Evolutionary conservation across 129 eudicot genomes (phyloP).

Genomic region (Dittrichia graveolens): DNA sequence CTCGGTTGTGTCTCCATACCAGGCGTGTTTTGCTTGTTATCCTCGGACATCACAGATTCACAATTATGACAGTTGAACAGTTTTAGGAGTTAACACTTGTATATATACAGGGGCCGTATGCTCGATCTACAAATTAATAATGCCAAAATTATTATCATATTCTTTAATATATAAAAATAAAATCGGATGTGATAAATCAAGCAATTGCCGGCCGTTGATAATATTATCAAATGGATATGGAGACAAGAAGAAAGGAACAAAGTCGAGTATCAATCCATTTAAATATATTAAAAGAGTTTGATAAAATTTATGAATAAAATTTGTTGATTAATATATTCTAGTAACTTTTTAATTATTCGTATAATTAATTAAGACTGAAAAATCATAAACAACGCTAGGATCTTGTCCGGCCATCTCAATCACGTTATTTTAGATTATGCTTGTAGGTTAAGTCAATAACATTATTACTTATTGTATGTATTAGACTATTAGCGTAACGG

Average conservation of each 20-base stretch:
- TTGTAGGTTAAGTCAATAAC: too few relatives aligned
- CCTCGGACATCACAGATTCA: conserved; percentile 27
- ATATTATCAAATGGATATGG: not conserved
- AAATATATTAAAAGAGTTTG: not conserved
- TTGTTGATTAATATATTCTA: not conserved
- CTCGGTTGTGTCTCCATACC: not conserved
- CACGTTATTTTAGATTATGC: too few relatives aligned
- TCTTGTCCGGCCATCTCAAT: too few relatives aligned
- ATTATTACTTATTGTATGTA: too few relatives aligned
- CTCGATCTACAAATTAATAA: not conserved
- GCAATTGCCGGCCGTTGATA: conserved; percentile 23
- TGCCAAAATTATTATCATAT: not conserved
- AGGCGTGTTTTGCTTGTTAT: conserved; percentile 26
- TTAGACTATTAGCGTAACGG: too few relatives aligned
- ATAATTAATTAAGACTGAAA: not conserved
- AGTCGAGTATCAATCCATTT: conserved; percentile 7
- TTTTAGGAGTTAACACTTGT: not conserved
- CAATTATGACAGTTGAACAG: not conserved
- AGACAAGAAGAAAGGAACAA: conserved; percentile 16
- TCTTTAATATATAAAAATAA: too few relatives aligned
- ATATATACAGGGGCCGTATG: not conserved
- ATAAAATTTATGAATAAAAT: not conserved
- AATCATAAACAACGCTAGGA: too few relatives aligned
- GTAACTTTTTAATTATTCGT: not conserved
- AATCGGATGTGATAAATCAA: too few relatives aligned